Conservation (phyloP, 768 basidiomycete species). For the Wakefieldia striispora region DNA sequence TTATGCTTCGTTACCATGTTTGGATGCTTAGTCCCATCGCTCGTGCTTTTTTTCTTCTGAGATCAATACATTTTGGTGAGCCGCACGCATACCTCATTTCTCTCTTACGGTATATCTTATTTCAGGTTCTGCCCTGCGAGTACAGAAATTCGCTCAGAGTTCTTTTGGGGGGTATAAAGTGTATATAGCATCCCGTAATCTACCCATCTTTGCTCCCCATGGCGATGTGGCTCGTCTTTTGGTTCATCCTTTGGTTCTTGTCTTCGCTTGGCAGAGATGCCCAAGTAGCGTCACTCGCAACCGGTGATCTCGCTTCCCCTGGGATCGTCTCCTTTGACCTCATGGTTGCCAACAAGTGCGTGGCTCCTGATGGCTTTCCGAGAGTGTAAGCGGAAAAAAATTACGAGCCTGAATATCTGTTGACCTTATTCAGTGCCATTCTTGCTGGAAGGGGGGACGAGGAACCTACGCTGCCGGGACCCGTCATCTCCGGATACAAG, state of each 20-base stretch:
- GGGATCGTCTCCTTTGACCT: background rate
- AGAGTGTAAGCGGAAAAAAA: conserved; percentile 1
- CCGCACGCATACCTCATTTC: background rate
- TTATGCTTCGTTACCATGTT: too few species aligned
- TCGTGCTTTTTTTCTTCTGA: background rate
- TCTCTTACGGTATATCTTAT: background rate
- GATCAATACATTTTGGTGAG: background rate
- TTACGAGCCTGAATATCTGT: background rate
- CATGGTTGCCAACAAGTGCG: conserved; percentile 2
- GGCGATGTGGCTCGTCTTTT: background rate
- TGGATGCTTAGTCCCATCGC: background rate
- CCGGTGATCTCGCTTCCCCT: background rate
- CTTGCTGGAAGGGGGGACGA: conserved; percentile 31
- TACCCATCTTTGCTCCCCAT: background rate
- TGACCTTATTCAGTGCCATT: conserved; percentile 26
- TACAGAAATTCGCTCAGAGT: background rate
- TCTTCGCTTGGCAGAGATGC: background rate
- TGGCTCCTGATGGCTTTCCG: conserved; percentile 13
- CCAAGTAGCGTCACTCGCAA: background rate
- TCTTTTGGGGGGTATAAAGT: background rate
- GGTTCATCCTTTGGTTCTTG: background rate
- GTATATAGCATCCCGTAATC: background rate
- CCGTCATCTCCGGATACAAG: conserved; percentile 40
- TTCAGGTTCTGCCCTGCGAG: background rate
- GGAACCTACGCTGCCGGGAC: conserved; percentile 36